Evolutionary conservation across 208 protist genomes (phyloP), one percentile per base, ranked within the genome.

Genomic region (Phytomonas sp.): DNA sequence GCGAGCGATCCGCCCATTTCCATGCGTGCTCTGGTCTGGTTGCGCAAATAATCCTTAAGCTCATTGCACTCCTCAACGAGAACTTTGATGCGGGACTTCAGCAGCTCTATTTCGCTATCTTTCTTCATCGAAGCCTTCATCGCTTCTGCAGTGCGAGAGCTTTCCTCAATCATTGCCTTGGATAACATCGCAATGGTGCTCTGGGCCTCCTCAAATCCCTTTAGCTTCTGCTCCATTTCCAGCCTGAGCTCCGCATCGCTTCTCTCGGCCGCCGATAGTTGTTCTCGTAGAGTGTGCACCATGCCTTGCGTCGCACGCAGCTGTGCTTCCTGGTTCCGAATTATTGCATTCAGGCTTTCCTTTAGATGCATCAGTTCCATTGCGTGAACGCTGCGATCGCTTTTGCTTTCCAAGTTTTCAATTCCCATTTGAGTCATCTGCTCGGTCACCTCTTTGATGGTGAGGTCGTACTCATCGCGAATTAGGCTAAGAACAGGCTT

Each of bases 291-390:
- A 8, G 87, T 68, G 65, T 92, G 88, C 60, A 90, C 73, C 8
- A 93, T 70, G 7, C 84, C 80, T 59, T 93, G 81, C 34, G 87
- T 77, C 23, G 87, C 86, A 20, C 81, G 68, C 7, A 94, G 76
- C 70, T 94, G 88, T 26, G 91, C 83, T 62, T 93, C 86, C 70
- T 91, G 82, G 73, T 94, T 93, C 67, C 88, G 91, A 72, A 96
- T 89, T 23, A 84, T 88, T 2, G 87, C 83, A 56, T 87, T 92
- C 60, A 89, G 70, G 8, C 72, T 84, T 70, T 96, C 88, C 67
- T 88, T 87, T 59, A 91, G 72, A 62, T 86, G 79, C 68, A 87
- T 82, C 17, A 94, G 71, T 74, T 93, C 85, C 87, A 91, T 92
- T 40, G 76, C 81, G 62, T 93, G 85, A 32, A 90, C 59, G 66